A percentile compares a stretch with the other conserved stretches of the same genome.
Conservation (phyloP, 75 land plant genomes). For the Gnetum montanum region DNA sequence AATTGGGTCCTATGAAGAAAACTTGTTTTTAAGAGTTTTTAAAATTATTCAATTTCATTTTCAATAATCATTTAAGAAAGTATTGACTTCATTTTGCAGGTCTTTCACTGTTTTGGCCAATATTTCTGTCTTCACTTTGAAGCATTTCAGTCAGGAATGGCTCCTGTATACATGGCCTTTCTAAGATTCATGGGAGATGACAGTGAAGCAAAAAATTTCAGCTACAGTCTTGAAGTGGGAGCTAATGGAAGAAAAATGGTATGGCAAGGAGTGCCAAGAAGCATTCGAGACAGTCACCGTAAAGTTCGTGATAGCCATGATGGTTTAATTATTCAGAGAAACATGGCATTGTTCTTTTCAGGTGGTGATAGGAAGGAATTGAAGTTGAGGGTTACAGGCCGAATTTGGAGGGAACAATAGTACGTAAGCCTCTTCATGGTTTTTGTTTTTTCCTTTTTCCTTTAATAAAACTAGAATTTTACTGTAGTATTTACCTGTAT, state of each 20-base stretch:
- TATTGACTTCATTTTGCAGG: conserved; percentile 23
- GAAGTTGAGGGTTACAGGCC: conserved; percentile 45
- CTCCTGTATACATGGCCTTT: conserved; percentile 74
- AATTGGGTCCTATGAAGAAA: too few species aligned
- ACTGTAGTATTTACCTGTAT: background rate
- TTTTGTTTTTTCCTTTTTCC: background rate
- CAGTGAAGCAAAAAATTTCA: conserved; percentile 33
- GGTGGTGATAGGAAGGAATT: conserved; percentile 53
- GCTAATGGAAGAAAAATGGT: conserved; percentile 39
- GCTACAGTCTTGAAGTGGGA: conserved; percentile 50
- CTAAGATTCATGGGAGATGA: conserved; percentile 63
- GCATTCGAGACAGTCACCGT: conserved; percentile 50
- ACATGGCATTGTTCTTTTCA: conserved; percentile 55
- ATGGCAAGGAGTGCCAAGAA: conserved; percentile 57
- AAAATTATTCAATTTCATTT: background rate
- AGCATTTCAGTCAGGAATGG: conserved; percentile 50
- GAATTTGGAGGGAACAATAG: conserved; percentile 52
- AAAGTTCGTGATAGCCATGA: conserved; percentile 56
- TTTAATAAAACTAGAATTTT: background rate
- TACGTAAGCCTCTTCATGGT: background rate
- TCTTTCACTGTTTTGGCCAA: conserved; percentile 93
- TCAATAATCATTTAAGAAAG: background rate
- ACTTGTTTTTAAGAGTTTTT: background rate
- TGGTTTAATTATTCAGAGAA: conserved; percentile 51
- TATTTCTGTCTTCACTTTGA: conserved; percentile 69